Evolutionary conservation across 169 alveolate species (phyloP).

Genomic region (Plasmodium yoelii): DNA sequence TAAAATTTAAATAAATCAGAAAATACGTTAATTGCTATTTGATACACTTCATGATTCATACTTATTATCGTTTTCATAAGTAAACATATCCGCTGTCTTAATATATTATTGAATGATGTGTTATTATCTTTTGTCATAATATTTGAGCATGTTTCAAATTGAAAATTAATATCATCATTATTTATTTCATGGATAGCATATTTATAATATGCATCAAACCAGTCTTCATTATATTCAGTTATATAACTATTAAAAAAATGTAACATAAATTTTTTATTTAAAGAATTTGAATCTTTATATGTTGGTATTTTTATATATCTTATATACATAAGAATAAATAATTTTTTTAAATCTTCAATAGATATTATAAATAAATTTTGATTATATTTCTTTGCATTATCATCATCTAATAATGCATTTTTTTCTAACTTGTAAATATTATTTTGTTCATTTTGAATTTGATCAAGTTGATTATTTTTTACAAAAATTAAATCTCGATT

Average conservation of each 20-base stretch:
- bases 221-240: conserved; percentile 26
- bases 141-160: neutral
- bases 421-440: conserved; percentile 30
- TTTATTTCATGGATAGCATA: neutral
- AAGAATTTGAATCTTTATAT: neutral
- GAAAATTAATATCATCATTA: neutral
- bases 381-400: conserved; percentile 9
- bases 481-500: conserved; percentile 44
- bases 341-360: conserved; percentile 26
- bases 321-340: conserved; percentile 22
- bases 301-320: conserved; percentile 32
- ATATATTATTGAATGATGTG: neutral
- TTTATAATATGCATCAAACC: conserved; percentile 42
- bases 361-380: neutral
- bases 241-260: conserved; percentile 8
- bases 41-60: conserved; percentile 38
- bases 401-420: conserved; percentile 12
- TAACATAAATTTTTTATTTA: conserved; percentile 40
- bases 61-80: conserved; percentile 1
- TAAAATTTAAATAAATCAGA: conserved; percentile 35
- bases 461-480: conserved; percentile 8
- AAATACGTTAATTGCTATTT: conserved; percentile 22
- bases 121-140: neutral
- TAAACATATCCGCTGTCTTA: conserved; percentile 10
- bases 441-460: conserved; percentile 8